Evolutionary conservation across 495 filamentous ascomycete genomes (phyloP).

Genomic region (Pyronema domesticum): DNA sequence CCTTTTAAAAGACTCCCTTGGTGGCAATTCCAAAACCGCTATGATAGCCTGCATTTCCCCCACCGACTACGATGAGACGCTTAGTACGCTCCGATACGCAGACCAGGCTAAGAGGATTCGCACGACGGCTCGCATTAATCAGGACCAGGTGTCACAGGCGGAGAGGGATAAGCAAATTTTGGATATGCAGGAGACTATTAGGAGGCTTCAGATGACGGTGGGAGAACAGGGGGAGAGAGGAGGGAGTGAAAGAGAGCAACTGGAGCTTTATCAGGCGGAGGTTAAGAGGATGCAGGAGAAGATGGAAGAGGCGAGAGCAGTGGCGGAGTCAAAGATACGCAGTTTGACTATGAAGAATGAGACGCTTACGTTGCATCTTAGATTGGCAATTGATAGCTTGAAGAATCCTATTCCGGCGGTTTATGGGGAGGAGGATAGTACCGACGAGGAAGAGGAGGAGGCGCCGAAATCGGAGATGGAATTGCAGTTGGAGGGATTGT

Average conservation of each 20-base stretch:
- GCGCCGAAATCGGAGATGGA: conserved; percentile 45
- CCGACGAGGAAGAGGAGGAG: conserved; percentile 30
- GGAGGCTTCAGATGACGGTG: conserved; percentile 58
- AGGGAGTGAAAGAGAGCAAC: conserved; percentile 35
- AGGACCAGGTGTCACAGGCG: conserved; percentile 69
- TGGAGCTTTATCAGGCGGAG: conserved; percentile 82
- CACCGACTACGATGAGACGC: conserved; percentile 89
- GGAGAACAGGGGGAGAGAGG: conserved; percentile 32
- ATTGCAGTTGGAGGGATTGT: conserved; percentile 47
- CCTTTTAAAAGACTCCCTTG: conserved; percentile 85
- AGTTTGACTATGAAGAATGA: conserved; percentile 78
- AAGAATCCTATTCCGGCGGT: conserved; percentile 66
- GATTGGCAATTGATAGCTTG: conserved; percentile 66
- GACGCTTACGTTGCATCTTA: conserved; percentile 65
- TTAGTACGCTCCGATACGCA: conserved; percentile 88
- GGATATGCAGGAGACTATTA: conserved; percentile 87
- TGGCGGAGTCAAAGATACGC: conserved; percentile 80
- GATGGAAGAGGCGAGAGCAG: conserved; percentile 80
- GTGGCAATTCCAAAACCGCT: conserved; percentile 91
- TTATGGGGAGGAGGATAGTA: conserved; percentile 22
- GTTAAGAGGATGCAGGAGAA: conserved; percentile 73
- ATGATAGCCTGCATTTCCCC: conserved; percentile 98
- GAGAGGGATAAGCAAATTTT: conserved; percentile 85
- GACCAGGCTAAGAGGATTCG: conserved; percentile 96
- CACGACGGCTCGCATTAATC: conserved; percentile 89